phyloP scores from a whole-genome alignment of 176 grass and related monocot species.

The Typha latifolia region DNA sequence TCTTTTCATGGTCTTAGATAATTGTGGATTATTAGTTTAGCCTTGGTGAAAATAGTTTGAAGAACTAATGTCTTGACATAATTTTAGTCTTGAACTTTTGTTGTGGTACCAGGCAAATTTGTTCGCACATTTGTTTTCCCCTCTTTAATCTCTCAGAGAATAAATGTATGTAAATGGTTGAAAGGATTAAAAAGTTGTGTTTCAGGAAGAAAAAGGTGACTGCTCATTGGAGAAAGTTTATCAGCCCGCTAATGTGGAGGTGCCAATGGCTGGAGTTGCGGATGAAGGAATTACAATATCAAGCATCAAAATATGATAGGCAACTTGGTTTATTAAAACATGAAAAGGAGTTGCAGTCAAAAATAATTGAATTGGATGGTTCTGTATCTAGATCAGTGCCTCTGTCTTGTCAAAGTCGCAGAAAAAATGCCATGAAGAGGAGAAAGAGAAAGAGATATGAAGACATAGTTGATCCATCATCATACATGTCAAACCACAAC shows the following conservation, averaged over 20 bases:
- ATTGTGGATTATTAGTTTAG: too few species aligned
- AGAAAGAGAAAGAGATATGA: slow-evolving; percentile 68
- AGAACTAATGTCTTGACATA: too few species aligned
- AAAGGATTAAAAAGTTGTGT: slow-evolving; percentile 3
- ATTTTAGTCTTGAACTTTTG: too few species aligned
- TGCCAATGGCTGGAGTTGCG: slow-evolving; percentile 77
- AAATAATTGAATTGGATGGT: slow-evolving; percentile 85
- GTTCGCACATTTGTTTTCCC: background rate
- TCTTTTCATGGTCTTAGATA: too few species aligned
- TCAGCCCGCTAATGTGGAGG: slow-evolving; percentile 73
- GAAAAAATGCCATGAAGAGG: slow-evolving; percentile 75
- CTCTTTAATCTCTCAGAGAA: background rate
- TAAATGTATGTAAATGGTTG: background rate
- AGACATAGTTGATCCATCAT: slow-evolving; percentile 38
- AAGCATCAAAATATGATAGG: slow-evolving; percentile 76
- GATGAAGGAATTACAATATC: slow-evolving; percentile 72
- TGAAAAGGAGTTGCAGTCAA: slow-evolving; percentile 81
- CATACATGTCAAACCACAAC: slow-evolving; percentile 57
- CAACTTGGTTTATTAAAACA: slow-evolving; percentile 60
- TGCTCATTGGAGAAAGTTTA: slow-evolving; percentile 75
- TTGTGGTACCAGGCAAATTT: background rate
- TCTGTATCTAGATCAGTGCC: slow-evolving; percentile 78
- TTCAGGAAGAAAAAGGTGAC: slow-evolving; percentile 93
- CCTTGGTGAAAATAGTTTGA: too few species aligned
- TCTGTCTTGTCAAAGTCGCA: slow-evolving; percentile 41